Base-by-base conservation (phyloP, 345 rosid species). In the Clausena lansium region DNA sequence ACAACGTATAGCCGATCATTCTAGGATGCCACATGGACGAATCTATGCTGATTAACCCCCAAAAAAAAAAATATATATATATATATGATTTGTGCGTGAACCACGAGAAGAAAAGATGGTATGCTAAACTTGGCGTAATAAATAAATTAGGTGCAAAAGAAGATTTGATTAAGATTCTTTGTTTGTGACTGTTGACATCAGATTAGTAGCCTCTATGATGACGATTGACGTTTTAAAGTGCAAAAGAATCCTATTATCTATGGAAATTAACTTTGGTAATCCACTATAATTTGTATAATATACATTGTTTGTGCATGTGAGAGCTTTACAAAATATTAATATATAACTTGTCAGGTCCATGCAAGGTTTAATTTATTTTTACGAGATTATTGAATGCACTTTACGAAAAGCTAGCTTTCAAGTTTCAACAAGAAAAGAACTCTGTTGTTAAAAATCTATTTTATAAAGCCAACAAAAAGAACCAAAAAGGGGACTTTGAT, bases 101-200 rank as follows among this genome's bases (percentile, higher is more conserved):
- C 50, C 50, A 45, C 50, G 50, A 45, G 50, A 45, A 13, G 17
- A 45, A 45, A 45, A 45, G 50, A 17, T 3, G 17, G 50, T 13
- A 45, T 45, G 4, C 50, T 45, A 52, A 15, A 17, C 24, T 33
- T 65, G 54, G 63, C 78, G 36, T 63, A 47, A 59, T 17, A 52
- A 64, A 28, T 45, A 27, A 74, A 47, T 11, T 50, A 52, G 58
- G 69, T 47, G 15, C 33, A 52, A 76, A 35, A 5, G 27, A 33
- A 75, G 71, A 50, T 64, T 65, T 65, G 52, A 52, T 32, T 65
- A n/a, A 24, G 71, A 75, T 32, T 75, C 63, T 65, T 33, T 65
- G 78, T 30, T 32, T 30, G 61, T 62, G 77, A 75, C 15, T 25
- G 9, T 65, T 52, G 63, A 64, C 71, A 32, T 75, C 78, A 47